These are phyloP conservation scores for Ceratocystis cubensis DNA, from an alignment of 2,329 filamentous ascomycete species.

Conservation along the genomic window DNA sequence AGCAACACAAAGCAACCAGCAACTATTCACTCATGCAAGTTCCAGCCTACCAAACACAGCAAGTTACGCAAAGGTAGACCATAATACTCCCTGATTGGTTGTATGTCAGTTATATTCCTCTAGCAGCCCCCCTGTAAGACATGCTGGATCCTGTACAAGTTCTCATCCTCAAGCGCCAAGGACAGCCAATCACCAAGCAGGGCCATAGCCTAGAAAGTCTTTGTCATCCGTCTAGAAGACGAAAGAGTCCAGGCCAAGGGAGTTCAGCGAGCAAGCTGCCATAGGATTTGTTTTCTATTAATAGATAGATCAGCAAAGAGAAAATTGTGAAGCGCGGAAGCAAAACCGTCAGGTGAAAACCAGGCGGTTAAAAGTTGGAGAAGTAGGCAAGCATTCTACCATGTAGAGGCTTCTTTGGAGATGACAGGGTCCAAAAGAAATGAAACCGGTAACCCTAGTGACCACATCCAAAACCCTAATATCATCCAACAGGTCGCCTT, in stretches of 20 bases:
- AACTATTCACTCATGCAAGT: too few relatives aligned
- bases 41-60: too few relatives aligned
- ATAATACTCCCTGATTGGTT: neutral
- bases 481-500: neutral
- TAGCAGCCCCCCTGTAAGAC: neutral
- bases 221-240: too few relatives aligned
- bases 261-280: too few relatives aligned
- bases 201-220: neutral
- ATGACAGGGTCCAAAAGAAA: neutral
- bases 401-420: neutral
- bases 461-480: neutral
- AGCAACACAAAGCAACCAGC: too few relatives aligned
- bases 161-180: neutral
- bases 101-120: neutral
- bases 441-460: neutral
- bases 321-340: neutral
- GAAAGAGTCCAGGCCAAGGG: too few relatives aligned
- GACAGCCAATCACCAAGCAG: conserved; percentile 3
- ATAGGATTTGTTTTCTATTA: neutral
- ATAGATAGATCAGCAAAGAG: neutral
- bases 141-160: neutral
- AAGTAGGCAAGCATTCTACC: neutral
- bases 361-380: neutral
- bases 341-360: neutral
- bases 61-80: too few relatives aligned